Evolutionary conservation across 2,329 filamentous ascomycete genomes (phyloP), one percentile per base, ranked within the genome.

Genomic region (Cordyceps fumosorosea): DNA sequence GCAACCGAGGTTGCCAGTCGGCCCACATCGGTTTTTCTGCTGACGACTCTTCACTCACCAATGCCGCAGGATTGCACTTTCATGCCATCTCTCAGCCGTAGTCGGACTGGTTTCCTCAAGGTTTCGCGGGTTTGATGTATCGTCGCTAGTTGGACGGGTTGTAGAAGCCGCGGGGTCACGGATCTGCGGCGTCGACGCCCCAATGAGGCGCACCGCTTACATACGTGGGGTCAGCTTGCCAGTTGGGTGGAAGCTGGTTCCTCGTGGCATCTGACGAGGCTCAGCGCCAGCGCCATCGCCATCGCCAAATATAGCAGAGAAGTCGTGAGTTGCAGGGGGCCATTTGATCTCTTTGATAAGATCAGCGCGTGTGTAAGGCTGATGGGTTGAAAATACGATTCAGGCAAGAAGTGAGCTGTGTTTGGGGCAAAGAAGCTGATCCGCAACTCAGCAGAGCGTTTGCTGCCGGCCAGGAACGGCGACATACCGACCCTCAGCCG

Each of bases 181-280:
- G 54, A 56, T 56, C 54, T 45, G 40, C 54, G 10, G 22, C 54
- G 54, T 18, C 54, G 24, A 37, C 54, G 40, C 24, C 40, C 54
- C 45, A 45, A 56, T 22, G 24, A 56, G 42, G 55, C 55, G 44
- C 29, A 47, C 55, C 45, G 55, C 44, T 57, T 57, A 57, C 29
- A 29, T 48, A 44, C 26, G 44, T 57, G 34, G 3, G 8, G 29
- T 29, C 29, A 29, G 29, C 29, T 29, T 29, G 29, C 29, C 29
- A 29, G 5, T 29, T 29, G 29, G 34, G 22, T 22, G 44, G 29
- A 47, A n/a, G 26, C 42, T 48, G 34, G 24, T 47, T 37, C n/a
- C 16, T 56, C 24, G 53, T 45, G 40, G 18, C 37, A 6, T 55
- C 37, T 55, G 52, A 55, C 37, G 29, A 16, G 52, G 22, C 37